These are phyloP conservation scores for Talaromyces sp. DNA, from an alignment of 2,329 filamentous ascomycete species.

Conservation along the genomic window DNA sequence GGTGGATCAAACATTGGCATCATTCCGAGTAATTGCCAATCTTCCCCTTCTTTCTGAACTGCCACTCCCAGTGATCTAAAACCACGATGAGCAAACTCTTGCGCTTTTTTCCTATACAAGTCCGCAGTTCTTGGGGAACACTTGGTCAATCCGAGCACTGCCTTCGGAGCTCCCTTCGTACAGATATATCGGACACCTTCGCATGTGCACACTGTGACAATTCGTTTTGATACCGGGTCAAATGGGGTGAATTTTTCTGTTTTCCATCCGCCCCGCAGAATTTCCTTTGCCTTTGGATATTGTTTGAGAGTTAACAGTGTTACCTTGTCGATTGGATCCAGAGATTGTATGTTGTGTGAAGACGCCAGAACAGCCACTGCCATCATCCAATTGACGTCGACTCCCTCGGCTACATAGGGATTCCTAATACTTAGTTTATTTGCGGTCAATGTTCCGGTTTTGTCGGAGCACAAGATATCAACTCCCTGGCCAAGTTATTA, in stretches of 20 bases:
- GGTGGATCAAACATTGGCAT: slow-evolving; percentile 80
- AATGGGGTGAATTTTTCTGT: slow-evolving; percentile 70
- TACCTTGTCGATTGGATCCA: slow-evolving; percentile 78
- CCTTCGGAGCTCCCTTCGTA: slow-evolving; percentile 75
- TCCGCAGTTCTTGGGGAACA: slow-evolving; percentile 64
- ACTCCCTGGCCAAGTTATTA: slow-evolving; percentile 50
- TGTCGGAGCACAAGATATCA: slow-evolving; percentile 77
- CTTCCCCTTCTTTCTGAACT: slow-evolving; percentile 71
- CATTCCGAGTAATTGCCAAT: slow-evolving; percentile 72
- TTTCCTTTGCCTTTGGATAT: slow-evolving; percentile 73
- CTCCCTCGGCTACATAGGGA: slow-evolving; percentile 72
- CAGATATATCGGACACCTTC: slow-evolving; percentile 69
- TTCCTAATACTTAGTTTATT: slow-evolving; percentile 71
- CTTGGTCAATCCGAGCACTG: slow-evolving; percentile 67
- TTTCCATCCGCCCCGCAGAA: slow-evolving; percentile 70
- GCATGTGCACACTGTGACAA: slow-evolving; percentile 67
- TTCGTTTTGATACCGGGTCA: slow-evolving; percentile 77
- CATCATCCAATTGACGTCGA: slow-evolving; percentile 83
- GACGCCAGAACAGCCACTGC: slow-evolving; percentile 73
- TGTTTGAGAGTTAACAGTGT: slow-evolving; percentile 71
- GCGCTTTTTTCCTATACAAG: slow-evolving; percentile 68
- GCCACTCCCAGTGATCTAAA: slow-evolving; percentile 78
- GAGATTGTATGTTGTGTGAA: slow-evolving; percentile 73
- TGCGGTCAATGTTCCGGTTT: slow-evolving; percentile 69
- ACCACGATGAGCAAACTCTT: slow-evolving; percentile 73